Conservation (phyloP, 1,284 basidiomycete genomes). For the Naganishia sp. region DNA sequence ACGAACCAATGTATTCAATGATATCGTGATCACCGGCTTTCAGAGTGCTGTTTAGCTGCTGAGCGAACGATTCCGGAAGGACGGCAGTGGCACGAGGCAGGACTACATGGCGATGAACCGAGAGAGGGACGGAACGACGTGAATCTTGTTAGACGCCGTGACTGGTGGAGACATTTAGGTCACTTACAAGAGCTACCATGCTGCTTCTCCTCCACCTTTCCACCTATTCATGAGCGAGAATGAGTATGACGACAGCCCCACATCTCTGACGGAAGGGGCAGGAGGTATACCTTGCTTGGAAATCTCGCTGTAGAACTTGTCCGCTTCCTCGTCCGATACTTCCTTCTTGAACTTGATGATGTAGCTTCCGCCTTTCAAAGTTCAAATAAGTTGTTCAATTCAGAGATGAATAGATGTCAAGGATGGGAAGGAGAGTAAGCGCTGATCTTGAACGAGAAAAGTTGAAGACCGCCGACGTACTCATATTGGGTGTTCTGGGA, state of each 20-base stretch:
- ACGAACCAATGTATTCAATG: constrained; percentile 32
- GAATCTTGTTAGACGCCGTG: neutral
- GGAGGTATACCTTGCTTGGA: constrained; percentile 15
- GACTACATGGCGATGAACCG: constrained; percentile 9
- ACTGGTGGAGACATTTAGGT: neutral
- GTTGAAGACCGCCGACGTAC: neutral
- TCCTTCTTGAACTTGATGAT: constrained; percentile 35
- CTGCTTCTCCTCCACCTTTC: constrained; percentile 25
- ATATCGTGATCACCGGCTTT: constrained; percentile 22
- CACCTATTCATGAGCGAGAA: constrained; percentile 6
- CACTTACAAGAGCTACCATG: constrained; percentile 25
- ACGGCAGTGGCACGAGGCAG: constrained; percentile 27
- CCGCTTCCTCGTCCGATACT: constrained; percentile 16
- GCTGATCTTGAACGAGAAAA: neutral
- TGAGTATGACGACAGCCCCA: neutral
- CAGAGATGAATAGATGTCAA: neutral
- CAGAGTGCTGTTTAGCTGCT: constrained; percentile 4
- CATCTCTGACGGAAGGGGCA: neutral
- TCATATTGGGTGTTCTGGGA: neutral
- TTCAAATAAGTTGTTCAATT: neutral
- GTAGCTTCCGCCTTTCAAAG: constrained; percentile 24
- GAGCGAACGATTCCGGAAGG: constrained; percentile 25
- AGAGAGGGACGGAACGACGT: neutral
- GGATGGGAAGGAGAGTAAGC: neutral
- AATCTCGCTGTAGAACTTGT: constrained; percentile 29